Conservation (phyloP, 768 basidiomycete species). For the Amanita brunnescens region DNA sequence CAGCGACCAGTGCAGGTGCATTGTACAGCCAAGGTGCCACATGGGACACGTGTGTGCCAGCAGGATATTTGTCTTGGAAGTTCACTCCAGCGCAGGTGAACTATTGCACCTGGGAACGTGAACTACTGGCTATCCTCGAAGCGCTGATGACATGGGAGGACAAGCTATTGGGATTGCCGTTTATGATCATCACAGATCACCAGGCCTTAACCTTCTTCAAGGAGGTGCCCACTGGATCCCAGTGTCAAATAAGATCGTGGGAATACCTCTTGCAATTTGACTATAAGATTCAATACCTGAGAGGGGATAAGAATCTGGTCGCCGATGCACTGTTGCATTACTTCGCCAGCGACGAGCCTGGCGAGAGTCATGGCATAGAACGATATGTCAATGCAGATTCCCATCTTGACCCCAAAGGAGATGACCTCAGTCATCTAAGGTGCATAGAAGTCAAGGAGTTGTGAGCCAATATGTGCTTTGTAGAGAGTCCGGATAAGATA, state of each 20-base stretch:
- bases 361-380: too few species aligned
- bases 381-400: too few species aligned
- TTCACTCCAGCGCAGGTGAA: neutral
- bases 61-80: neutral
- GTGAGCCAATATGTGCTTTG: too few species aligned
- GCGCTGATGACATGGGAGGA: neutral
- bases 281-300: neutral
- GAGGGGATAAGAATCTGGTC: neutral
- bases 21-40: too few species aligned
- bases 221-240: neutral
- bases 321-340: too few species aligned
- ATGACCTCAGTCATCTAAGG: too few species aligned
- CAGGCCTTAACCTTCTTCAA: neutral
- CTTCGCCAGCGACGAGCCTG: too few species aligned
- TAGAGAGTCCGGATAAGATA: too few species aligned
- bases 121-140: neutral
- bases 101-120: neutral
- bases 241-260: neutral
- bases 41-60: neutral
- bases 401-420: too few species aligned
- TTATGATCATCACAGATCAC: neutral
- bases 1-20: too few species aligned
- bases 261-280: neutral
- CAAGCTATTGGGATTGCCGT: neutral
- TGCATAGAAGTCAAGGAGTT: too few species aligned